Evolutionary conservation across 352 stramenopile species (phyloP).

Genomic region (Globisporangium middletonii): DNA sequence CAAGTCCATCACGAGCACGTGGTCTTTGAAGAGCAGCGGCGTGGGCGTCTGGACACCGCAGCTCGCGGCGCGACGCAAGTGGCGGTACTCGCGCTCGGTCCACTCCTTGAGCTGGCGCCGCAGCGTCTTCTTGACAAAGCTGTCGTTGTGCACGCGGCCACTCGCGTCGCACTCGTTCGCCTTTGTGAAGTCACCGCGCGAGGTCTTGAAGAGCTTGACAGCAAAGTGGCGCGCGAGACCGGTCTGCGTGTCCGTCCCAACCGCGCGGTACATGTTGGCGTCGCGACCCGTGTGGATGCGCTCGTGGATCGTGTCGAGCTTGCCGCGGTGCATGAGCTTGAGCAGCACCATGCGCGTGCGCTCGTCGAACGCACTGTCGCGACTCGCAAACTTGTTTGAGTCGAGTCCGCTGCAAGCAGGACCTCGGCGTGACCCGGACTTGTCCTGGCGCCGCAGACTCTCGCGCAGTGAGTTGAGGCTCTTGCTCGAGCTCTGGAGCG

Average conservation of each 20-base stretch:
- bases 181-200: conserved; percentile 40
- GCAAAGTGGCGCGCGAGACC: conserved; percentile 18
- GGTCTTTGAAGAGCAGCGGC: conserved; percentile 37
- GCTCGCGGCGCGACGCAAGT: conserved; percentile 26
- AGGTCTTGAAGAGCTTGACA: conserved; percentile 77
- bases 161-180: conserved; percentile 38
- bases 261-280: conserved; percentile 44
- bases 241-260: conserved; percentile 20
- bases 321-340: conserved; percentile 37
- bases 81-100: conserved; percentile 45
- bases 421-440: conserved; percentile 17
- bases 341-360: conserved; percentile 36
- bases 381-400: conserved; percentile 23
- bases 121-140: conserved; percentile 53
- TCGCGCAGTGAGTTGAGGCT: conserved; percentile 27
- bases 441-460: conserved; percentile 26
- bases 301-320: conserved; percentile 32
- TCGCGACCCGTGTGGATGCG: conserved; percentile 41
- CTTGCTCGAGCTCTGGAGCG: conserved; percentile 1
- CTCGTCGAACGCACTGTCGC: conserved; percentile 51
- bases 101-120: conserved; percentile 50
- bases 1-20: conserved; percentile 52
- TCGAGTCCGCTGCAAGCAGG: conserved; percentile 12
- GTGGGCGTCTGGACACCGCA: conserved; percentile 27
- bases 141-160: conserved; percentile 43